Conservation (phyloP, 192 early-diverging fungal species). For the Pecoramyces ruminantium region DNA sequence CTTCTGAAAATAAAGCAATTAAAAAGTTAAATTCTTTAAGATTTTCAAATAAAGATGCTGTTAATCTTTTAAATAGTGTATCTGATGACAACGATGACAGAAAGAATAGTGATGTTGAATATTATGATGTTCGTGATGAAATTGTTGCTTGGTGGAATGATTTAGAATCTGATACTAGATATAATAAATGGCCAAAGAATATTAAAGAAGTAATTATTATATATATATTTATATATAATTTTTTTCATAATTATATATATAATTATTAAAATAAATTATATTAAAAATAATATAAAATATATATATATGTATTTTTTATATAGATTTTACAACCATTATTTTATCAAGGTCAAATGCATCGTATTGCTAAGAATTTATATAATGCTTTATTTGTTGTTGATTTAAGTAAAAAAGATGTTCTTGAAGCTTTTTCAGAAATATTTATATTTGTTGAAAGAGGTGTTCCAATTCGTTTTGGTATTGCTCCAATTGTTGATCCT, state of each 20-base stretch:
- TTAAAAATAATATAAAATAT: background rate
- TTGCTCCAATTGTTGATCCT: conserved; percentile 47
- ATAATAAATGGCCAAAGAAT: conserved; percentile 43
- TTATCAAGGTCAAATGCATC: conserved; percentile 53
- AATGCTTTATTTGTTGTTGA: conserved; percentile 57
- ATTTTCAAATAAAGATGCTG: background rate
- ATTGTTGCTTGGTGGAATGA: conserved; percentile 78
- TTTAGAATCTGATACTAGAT: conserved; percentile 65
- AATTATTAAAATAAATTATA: background rate
- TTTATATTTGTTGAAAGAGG: conserved; percentile 40
- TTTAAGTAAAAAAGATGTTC: conserved; percentile 28
- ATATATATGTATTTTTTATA: background rate
- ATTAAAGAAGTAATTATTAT: conserved; percentile 19
- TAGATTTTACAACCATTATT: conserved; percentile 34
- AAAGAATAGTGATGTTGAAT: conserved; percentile 4
- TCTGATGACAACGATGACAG: background rate
- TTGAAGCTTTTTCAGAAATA: conserved; percentile 41
- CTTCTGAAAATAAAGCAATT: background rate
- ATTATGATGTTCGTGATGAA: conserved; percentile 69
- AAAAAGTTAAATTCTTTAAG: background rate
- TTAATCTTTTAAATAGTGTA: conserved; percentile 1
- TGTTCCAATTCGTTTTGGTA: conserved; percentile 73
- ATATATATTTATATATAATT: background rate
- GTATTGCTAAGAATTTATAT: conserved; percentile 62
- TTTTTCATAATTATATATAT: background rate